These are phyloP conservation scores for Vinca minor DNA, from an alignment of 257 asterid species.

Conservation along the genomic window DNA sequence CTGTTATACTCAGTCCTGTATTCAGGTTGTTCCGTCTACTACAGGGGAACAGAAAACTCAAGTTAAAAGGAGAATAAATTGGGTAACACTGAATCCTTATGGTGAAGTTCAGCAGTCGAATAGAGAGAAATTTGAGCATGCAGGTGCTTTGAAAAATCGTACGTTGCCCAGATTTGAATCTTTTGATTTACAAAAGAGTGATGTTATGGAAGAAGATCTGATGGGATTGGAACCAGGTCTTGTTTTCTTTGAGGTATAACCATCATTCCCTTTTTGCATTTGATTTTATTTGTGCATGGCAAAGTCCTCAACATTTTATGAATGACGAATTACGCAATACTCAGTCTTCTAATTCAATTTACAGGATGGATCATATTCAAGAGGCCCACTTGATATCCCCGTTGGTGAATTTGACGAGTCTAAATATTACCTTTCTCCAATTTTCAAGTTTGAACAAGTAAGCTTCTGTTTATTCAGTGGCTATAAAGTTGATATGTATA, in stretches of 20 bases:
- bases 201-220: constrained; percentile 93
- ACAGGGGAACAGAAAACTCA: constrained; percentile 45
- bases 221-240: constrained; percentile 97
- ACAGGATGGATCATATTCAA: constrained; percentile 98
- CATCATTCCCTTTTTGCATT: constrained; percentile 3
- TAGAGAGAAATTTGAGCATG: constrained; percentile 18
- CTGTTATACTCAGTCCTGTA: constrained; percentile 63
- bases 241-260: constrained; percentile 84
- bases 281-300: neutral
- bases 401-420: constrained; percentile 59
- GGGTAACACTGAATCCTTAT: constrained; percentile 80
- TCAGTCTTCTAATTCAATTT: constrained; percentile 19
- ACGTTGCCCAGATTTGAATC: constrained; percentile 67
- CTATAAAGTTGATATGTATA: neutral
- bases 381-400: constrained; percentile 90
- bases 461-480: constrained; percentile 11
- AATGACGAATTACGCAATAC: neutral
- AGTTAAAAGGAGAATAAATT: constrained; percentile 60
- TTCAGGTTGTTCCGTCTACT: constrained; percentile 46
- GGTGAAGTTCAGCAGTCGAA: constrained; percentile 54
- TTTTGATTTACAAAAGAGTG: constrained; percentile 65
- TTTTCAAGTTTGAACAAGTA: constrained; percentile 94
- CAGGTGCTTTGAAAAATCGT: constrained; percentile 20
- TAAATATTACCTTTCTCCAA: constrained; percentile 72
- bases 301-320: constrained; percentile 2